Conservation (phyloP, 2,329 filamentous ascomycete genomes). For the Ophiostoma himal-ulmi region DNA sequence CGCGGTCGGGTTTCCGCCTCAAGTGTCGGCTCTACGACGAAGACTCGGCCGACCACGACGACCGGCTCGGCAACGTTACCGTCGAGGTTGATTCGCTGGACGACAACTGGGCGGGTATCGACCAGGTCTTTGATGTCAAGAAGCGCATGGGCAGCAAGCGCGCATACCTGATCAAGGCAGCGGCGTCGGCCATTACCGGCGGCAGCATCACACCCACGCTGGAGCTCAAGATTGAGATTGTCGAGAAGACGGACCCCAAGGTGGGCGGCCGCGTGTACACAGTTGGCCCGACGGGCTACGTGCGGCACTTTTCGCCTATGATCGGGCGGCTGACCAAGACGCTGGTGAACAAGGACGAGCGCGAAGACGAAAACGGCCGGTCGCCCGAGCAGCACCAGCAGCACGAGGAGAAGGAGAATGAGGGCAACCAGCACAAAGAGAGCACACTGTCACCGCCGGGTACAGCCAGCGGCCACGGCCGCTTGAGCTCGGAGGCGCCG, state of each 20-base stretch:
- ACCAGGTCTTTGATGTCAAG: constrained; percentile 62
- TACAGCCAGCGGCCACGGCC: not conserved
- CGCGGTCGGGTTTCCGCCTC: constrained; percentile 63
- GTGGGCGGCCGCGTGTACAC: constrained; percentile 70
- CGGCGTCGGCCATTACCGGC: constrained; percentile 57
- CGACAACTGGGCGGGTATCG: constrained; percentile 63
- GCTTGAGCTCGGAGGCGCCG: not conserved
- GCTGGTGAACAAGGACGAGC: constrained; percentile 58
- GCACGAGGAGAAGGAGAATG: not conserved
- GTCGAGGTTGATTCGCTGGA: constrained; percentile 56
- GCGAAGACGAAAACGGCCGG: constrained; percentile 39
- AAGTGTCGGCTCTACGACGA: constrained; percentile 89
- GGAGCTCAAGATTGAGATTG: constrained; percentile 67
- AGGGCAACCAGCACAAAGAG: not conserved
- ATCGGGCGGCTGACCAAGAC: constrained; percentile 74
- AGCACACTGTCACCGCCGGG: constrained; percentile 44
- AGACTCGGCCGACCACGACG: constrained; percentile 78
- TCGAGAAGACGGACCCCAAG: constrained; percentile 63
- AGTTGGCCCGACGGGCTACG: constrained; percentile 66
- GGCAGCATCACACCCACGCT: constrained; percentile 65
- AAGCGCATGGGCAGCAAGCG: constrained; percentile 83
- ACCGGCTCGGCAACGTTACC: constrained; percentile 81
- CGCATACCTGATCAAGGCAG: constrained; percentile 68
- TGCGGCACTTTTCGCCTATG: constrained; percentile 81
- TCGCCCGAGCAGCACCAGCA: constrained; percentile 32